Percentiles rank a stretch among this genome's conserved stretches.
Evolutionary conservation across 345 rosid species (phyloP).

Genomic region (Geranium brycei): DNA sequence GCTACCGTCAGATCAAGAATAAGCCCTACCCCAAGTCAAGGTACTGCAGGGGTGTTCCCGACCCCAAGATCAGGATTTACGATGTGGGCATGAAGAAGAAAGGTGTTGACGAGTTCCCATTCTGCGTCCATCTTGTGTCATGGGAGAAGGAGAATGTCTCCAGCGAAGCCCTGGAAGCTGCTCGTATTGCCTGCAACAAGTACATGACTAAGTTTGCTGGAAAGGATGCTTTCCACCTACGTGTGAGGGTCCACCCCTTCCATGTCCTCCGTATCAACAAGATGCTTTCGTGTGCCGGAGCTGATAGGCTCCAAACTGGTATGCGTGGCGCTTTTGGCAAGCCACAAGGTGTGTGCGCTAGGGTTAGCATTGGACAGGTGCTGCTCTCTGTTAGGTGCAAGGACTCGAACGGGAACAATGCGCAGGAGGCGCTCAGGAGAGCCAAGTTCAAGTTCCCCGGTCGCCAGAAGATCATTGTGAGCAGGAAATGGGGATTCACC

Average conservation of each 20-base stretch:
- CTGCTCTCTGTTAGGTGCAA: slow-evolving; percentile 20
- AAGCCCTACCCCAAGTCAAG: slow-evolving; percentile 19
- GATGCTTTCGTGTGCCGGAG: slow-evolving; percentile 18
- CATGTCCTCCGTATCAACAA: slow-evolving; percentile 19
- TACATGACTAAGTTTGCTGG: slow-evolving; percentile 19
- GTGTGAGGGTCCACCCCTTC: slow-evolving; percentile 12
- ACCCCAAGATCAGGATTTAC: slow-evolving; percentile 19
- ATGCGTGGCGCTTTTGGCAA: slow-evolving; percentile 19
- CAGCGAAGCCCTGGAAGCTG: slow-evolving; percentile 19
- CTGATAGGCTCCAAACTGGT: slow-evolving; percentile 18
- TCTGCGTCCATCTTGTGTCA: slow-evolving; percentile 13
- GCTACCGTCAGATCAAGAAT: slow-evolving; percentile 16
- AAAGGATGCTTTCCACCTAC: slow-evolving; percentile 16
- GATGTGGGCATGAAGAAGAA: slow-evolving; percentile 19
- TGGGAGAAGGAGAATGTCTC: slow-evolving; percentile 18
- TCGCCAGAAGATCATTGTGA: slow-evolving; percentile 19
- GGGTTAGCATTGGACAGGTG: slow-evolving; percentile 18
- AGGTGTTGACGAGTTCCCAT: slow-evolving; percentile 13
- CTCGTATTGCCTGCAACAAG: slow-evolving; percentile 17
- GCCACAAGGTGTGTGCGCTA: slow-evolving; percentile 13
- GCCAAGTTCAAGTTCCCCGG: slow-evolving; percentile 23
- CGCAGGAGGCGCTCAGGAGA: slow-evolving; percentile 13
- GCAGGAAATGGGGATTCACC: slow-evolving; percentile 36
- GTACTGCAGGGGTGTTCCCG: slow-evolving; percentile 18
- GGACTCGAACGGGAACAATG: slow-evolving; percentile 13